Conservation (phyloP, 306 rosid species). For the Rubus idaeus region DNA sequence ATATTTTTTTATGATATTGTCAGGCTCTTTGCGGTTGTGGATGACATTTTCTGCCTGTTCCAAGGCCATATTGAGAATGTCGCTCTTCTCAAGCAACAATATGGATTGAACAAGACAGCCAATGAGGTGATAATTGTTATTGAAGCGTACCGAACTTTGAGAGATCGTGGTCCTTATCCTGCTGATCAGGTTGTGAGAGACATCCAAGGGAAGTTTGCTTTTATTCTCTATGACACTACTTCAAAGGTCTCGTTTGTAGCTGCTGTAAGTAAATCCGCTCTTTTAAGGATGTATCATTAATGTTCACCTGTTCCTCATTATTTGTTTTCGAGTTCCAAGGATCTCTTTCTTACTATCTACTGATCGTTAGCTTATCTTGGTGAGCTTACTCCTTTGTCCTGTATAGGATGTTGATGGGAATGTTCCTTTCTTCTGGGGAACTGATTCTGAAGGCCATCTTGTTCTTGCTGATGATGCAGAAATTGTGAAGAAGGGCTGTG, state of each 20-base stretch:
- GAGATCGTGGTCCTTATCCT: slow-evolving; percentile 98
- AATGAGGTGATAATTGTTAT: slow-evolving; percentile 81
- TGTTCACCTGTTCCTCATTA: not conserved
- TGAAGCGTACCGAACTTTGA: slow-evolving; percentile 87
- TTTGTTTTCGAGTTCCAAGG: slow-evolving; percentile 6
- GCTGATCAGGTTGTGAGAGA: slow-evolving; percentile 96
- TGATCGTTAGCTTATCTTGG: slow-evolving; percentile 20
- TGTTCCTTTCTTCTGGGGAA: slow-evolving; percentile 95
- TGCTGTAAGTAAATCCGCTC: slow-evolving; percentile 55
- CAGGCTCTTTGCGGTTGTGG: slow-evolving; percentile 95
- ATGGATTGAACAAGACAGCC: slow-evolving; percentile 86
- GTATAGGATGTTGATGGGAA: slow-evolving; percentile 76
- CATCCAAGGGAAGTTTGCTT: slow-evolving; percentile 85
- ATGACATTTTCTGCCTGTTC: slow-evolving; percentile 95
- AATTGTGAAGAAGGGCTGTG: slow-evolving; percentile 70
- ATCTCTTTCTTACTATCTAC: not conserved
- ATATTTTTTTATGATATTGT: slow-evolving; percentile 11
- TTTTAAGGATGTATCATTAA: not conserved
- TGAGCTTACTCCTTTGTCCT: slow-evolving; percentile 6
- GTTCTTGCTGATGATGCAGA: slow-evolving; percentile 76
- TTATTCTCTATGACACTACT: slow-evolving; percentile 71
- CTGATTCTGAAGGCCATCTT: slow-evolving; percentile 85
- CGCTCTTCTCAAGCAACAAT: slow-evolving; percentile 88
- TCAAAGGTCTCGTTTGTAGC: slow-evolving; percentile 62
- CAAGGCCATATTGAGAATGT: slow-evolving; percentile 90